Evolutionary conservation across 495 filamentous ascomycete genomes (phyloP).

Genomic region (Penicillium macrosclerotiorum): DNA sequence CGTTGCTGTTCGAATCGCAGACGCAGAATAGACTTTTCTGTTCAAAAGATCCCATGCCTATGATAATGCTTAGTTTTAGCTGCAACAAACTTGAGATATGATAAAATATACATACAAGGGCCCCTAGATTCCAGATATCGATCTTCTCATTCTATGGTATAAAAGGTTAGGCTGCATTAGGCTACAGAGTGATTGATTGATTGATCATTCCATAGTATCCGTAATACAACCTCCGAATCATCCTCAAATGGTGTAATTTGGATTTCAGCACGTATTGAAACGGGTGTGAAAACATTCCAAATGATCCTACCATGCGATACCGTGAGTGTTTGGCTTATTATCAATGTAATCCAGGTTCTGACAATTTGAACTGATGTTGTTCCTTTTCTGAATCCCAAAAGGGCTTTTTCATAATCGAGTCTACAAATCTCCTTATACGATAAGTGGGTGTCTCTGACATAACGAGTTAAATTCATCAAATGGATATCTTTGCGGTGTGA

Average conservation of each 20-base stretch:
- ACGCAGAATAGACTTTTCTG: slow-evolving; percentile 39
- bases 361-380: no score
- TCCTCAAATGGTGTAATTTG: no score
- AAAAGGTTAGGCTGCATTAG: no score
- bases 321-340: no score
- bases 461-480: neutral
- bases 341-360: no score
- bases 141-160: slow-evolving; percentile 37
- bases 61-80: neutral
- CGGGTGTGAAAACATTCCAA: no score
- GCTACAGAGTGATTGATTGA: no score
- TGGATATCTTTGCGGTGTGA: neutral
- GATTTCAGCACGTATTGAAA: no score
- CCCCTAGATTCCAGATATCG: slow-evolving; percentile 43
- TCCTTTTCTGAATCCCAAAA: no score
- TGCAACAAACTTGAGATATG: slow-evolving; percentile 1
- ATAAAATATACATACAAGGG: slow-evolving; percentile 34
- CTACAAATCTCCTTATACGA: no score
- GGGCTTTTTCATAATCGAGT: no score
- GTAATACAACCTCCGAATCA: slow-evolving; percentile 42
- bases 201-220: slow-evolving; percentile 35
- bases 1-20: slow-evolving; percentile 27
- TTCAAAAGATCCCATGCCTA: slow-evolving; percentile 41
- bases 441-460: neutral
- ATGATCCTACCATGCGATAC: no score